phyloP scores from a whole-genome alignment of 2,329 filamentous ascomycete genomes.

The Zalaria sp. region DNA sequence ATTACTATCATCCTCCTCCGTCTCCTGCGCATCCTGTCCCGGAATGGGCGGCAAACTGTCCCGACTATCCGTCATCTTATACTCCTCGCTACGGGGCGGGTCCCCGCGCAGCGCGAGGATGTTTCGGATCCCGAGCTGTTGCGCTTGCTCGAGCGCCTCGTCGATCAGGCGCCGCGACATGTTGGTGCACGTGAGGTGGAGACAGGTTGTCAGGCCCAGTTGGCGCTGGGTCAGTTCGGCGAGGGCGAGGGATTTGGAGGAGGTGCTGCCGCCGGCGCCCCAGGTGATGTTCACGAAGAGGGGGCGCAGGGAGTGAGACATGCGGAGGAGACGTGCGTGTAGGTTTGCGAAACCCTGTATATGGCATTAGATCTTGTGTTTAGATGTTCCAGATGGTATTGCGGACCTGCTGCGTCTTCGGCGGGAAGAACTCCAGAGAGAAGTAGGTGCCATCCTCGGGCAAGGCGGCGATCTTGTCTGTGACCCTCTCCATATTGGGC shows the following conservation, averaged over 20 bases:
- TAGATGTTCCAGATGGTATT: conserved; percentile 5
- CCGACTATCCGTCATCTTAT: conserved; percentile 50
- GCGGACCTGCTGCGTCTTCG: conserved; percentile 75
- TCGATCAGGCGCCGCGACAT: conserved; percentile 83
- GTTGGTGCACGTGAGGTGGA: conserved; percentile 95
- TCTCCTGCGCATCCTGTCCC: conserved; percentile 17
- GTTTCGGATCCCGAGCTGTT: conserved; percentile 80
- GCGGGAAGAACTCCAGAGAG: conserved; percentile 98
- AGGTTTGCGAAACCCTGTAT: conserved; percentile 74
- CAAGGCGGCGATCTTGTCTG: conserved; percentile 85
- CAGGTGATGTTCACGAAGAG: conserved; percentile 96
- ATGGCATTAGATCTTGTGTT: conserved; percentile 2
- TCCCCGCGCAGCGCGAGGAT: conserved; percentile 87
- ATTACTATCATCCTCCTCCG: conserved; percentile 47
- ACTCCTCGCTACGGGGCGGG: conserved; percentile 79
- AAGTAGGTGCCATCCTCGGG: conserved; percentile 74
- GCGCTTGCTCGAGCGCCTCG: conserved; percentile 78
- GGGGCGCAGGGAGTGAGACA: conserved; percentile 80
- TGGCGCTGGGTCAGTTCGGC: conserved; percentile 92
- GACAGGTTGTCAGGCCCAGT: conserved; percentile 80
- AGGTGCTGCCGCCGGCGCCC: conserved; percentile 90
- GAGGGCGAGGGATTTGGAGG: conserved; percentile 79
- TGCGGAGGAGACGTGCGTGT: conserved; percentile 81
- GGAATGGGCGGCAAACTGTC: conserved; percentile 14
- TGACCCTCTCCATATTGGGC: conserved; percentile 64